These are phyloP conservation scores for Colletotrichum tropicicola DNA, from an alignment of 2,329 filamentous ascomycete genomes.

Conservation along the genomic window DNA sequence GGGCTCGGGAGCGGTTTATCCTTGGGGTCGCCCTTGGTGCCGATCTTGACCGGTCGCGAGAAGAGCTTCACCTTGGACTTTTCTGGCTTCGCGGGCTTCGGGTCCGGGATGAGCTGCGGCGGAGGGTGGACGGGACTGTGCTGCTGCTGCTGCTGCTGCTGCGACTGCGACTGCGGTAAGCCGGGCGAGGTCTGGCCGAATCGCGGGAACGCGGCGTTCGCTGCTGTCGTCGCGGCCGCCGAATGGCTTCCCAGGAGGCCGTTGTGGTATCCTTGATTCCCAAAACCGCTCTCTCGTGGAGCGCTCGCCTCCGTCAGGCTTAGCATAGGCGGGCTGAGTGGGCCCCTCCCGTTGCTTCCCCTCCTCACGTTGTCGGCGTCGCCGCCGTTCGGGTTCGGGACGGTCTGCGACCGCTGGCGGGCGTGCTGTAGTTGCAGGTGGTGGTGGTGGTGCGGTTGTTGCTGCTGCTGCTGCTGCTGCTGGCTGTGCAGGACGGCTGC, in stretches of 20 bases:
- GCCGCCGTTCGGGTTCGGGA: constrained; percentile 59
- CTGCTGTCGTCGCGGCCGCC: constrained; percentile 74
- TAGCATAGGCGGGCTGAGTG: constrained; percentile 69
- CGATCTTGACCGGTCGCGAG: constrained; percentile 79
- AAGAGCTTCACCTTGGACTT: constrained; percentile 86
- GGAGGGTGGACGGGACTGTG: constrained; percentile 42
- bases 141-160: constrained; percentile 38
- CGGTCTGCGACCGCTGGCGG: constrained; percentile 79
- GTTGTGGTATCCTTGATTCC: constrained; percentile 64
- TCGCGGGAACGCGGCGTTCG: constrained; percentile 77
- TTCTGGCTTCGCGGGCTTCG: constrained; percentile 67
- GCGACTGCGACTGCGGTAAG: constrained; percentile 44
- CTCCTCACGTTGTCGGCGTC: constrained; percentile 44
- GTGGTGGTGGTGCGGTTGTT: constrained; percentile 67
- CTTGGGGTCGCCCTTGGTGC: constrained; percentile 73
- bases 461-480: constrained; percentile 30
- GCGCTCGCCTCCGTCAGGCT: constrained; percentile 73
- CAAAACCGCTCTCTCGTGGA: constrained; percentile 65
- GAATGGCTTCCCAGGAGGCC: constrained; percentile 68
- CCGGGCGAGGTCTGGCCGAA: constrained; percentile 65
- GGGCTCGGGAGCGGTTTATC: constrained; percentile 77
- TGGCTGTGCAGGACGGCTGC: constrained; percentile 74
- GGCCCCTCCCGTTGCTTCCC: constrained; percentile 55
- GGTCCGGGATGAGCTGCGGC: constrained; percentile 53
- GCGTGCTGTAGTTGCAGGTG: constrained; percentile 60